Evolutionary conservation across 495 filamentous ascomycete genomes (phyloP).

Genomic region (Trichodelitschia bisporula): DNA sequence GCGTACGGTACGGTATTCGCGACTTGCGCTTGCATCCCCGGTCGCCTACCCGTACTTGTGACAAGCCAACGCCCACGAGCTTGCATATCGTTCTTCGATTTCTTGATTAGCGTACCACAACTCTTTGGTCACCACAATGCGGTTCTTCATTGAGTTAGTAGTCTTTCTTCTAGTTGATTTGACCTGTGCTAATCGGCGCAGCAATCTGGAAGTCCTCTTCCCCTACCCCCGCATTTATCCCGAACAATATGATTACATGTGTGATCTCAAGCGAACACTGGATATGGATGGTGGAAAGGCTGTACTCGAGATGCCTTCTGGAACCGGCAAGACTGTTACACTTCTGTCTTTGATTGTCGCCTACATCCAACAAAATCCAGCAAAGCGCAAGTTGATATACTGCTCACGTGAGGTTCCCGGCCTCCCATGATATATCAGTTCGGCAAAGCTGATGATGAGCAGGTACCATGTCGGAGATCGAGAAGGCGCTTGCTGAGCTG

Average conservation of each 20-base stretch:
- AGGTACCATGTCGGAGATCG: conserved; percentile 76
- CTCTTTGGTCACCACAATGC: conserved; percentile 35
- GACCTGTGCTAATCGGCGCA: conserved; percentile 14
- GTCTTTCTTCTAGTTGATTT: conserved; percentile 2
- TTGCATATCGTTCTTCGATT: no score
- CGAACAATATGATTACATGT: conserved; percentile 99
- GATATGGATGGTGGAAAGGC: conserved; percentile 88
- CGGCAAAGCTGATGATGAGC: not conserved
- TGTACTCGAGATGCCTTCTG: conserved; percentile 99
- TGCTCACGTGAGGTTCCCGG: conserved; percentile 51
- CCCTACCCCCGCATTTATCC: conserved; percentile 95
- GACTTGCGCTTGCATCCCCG: no score
- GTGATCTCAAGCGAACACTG: conserved; percentile 88
- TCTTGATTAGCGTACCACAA: no score
- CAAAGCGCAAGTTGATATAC: conserved; percentile 89
- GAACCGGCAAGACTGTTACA: conserved; percentile 96
- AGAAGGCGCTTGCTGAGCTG: conserved; percentile 85
- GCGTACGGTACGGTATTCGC: no score
- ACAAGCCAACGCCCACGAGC: no score
- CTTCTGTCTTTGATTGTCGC: conserved; percentile 87
- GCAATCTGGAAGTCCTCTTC: conserved; percentile 83
- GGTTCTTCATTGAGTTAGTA: conserved; percentile 80
- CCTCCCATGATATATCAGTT: conserved; percentile 11
- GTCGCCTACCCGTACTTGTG: no score
- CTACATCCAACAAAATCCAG: conserved; percentile 77